Conservation (phyloP, 345 rosid genomes). For the Microthlaspi erraticum region DNA sequence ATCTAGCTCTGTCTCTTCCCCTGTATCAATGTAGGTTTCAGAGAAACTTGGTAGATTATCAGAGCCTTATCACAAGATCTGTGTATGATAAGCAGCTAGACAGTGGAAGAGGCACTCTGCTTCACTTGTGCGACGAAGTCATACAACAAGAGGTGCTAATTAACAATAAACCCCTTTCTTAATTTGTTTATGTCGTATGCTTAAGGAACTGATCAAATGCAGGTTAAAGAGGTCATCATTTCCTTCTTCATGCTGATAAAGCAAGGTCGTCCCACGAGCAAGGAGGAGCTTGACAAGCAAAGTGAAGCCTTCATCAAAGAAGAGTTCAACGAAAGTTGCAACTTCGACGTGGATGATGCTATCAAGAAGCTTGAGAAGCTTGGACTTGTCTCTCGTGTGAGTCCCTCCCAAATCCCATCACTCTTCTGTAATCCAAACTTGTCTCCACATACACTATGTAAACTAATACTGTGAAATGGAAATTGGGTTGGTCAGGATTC, state of each 20-base stretch:
- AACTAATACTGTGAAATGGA: conserved; percentile 19
- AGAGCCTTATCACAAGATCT: conserved; percentile 71
- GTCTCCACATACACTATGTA: not conserved
- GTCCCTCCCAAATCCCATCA: conserved; percentile 4
- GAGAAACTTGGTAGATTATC: conserved; percentile 69
- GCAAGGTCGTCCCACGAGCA: conserved; percentile 55
- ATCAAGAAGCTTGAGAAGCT: conserved; percentile 66
- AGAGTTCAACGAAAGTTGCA: conserved; percentile 61
- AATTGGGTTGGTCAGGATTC: conserved; percentile 54
- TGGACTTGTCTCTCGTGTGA: conserved; percentile 64
- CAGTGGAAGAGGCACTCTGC: conserved; percentile 86
- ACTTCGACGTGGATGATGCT: conserved; percentile 85
- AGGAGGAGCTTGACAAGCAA: conserved; percentile 60
- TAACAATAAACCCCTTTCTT: conserved; percentile 14
- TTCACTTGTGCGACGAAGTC: conserved; percentile 82
- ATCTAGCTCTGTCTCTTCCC: not conserved
- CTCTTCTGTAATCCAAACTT: not conserved
- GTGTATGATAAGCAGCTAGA: conserved; percentile 83
- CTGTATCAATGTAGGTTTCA: conserved; percentile 59
- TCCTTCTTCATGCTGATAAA: conserved; percentile 70
- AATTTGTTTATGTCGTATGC: not conserved
- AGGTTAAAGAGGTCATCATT: conserved; percentile 90
- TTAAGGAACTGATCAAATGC: conserved; percentile 8
- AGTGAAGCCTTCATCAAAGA: conserved; percentile 65
- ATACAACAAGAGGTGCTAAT: conserved; percentile 63